A percentile compares a stretch with the other conserved stretches of the same genome.
Evolutionary conservation across 768 basidiomycete species (phyloP).

Genomic region (Lactarius hatsudake): DNA sequence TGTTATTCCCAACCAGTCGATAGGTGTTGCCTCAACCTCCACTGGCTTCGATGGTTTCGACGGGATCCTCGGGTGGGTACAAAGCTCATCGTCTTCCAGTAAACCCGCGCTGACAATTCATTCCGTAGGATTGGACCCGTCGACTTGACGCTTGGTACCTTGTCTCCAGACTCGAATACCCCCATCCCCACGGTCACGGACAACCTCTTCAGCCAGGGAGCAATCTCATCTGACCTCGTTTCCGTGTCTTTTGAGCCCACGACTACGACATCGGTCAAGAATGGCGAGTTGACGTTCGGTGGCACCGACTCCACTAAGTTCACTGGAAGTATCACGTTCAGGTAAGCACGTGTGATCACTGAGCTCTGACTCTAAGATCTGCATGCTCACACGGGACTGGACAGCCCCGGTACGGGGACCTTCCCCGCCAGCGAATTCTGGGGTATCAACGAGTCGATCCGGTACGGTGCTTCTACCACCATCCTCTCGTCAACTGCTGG

Average conservation of each 20-base stretch:
- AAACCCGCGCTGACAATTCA: neutral
- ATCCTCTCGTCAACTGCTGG: conserved; percentile 33
- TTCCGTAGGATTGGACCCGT: conserved; percentile 35
- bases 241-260: conserved; percentile 34
- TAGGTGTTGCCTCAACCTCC: conserved; percentile 38
- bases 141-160: conserved; percentile 34
- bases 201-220: conserved; percentile 33
- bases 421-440: conserved; percentile 30
- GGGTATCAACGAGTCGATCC: conserved; percentile 34
- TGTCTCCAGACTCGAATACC: conserved; percentile 1
- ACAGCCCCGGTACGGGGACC: conserved; percentile 32
- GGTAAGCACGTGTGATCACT: neutral
- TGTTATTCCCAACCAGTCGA: conserved; percentile 34
- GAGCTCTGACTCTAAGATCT: neutral
- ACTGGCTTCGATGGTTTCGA: conserved; percentile 36
- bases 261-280: conserved; percentile 16
- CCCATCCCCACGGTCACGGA: conserved; percentile 36
- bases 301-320: conserved; percentile 32
- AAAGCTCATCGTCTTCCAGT: neutral
- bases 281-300: conserved; percentile 38
- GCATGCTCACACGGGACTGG: conserved; percentile 31
- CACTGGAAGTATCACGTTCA: neutral
- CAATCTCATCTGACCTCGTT: conserved; percentile 30
- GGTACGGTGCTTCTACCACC: conserved; percentile 28
- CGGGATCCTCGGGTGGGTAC: conserved; percentile 38